phyloP scores from a whole-genome alignment of 495 filamentous ascomycete genomes.

The Cryomyces antarcticus region DNA sequence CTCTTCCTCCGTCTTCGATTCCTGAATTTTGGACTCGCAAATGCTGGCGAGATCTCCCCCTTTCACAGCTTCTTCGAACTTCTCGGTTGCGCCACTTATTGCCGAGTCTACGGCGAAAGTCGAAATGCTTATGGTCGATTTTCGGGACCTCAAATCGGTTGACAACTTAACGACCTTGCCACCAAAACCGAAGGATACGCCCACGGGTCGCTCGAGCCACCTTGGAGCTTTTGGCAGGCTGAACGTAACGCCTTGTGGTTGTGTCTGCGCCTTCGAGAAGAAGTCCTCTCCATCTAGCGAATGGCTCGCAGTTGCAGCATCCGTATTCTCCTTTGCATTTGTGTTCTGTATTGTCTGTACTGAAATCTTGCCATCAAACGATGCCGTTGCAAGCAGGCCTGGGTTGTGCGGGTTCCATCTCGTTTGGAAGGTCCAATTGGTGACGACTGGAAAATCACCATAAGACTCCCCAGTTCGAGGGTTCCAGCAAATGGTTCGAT shows the following conservation, averaged over 20 bases:
- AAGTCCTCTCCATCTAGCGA: conserved; percentile 83
- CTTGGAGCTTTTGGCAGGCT: conserved; percentile 68
- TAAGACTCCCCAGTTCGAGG: conserved; percentile 68
- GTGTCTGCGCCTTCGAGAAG: conserved; percentile 79
- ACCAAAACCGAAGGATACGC: conserved; percentile 88
- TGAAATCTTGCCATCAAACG: conserved; percentile 87
- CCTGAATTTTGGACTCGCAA: conserved; percentile 54
- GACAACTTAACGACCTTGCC: conserved; percentile 74
- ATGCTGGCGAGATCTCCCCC: conserved; percentile 58
- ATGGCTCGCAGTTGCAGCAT: conserved; percentile 39
- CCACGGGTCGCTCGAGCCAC: conserved; percentile 73
- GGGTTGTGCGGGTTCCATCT: conserved; percentile 89
- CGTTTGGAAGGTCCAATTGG: conserved; percentile 96
- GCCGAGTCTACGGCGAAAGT: conserved; percentile 73
- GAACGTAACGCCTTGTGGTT: conserved; percentile 76
- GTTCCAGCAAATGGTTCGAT: conserved; percentile 90
- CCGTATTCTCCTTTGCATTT: conserved; percentile 27
- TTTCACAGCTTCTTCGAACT: conserved; percentile 67
- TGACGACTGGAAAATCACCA: conserved; percentile 90
- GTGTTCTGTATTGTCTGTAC: conserved; percentile 89
- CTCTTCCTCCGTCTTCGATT: conserved; percentile 66
- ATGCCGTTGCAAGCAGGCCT: conserved; percentile 75
- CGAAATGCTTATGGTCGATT: conserved; percentile 65
- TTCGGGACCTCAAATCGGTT: conserved; percentile 32
- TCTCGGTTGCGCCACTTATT: conserved; percentile 63